Base-by-base conservation (phyloP, 306 rosid genomes). In the Alnus glutinosa region DNA sequence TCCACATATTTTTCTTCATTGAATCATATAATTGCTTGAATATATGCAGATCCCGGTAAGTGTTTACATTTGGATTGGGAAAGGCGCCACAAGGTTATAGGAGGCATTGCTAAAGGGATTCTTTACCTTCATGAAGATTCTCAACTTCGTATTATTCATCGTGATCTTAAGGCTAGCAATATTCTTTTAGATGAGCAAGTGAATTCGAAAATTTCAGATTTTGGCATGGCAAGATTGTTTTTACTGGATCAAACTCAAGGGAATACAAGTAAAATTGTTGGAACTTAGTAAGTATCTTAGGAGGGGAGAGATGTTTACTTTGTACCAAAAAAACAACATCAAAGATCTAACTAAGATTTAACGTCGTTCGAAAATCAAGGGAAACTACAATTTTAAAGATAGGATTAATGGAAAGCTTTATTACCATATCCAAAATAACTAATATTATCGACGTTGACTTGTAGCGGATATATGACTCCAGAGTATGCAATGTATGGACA, bases 41-140 rank as follows among this genome's bases (percentile, higher is more conserved):
- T 23, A 13, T 70, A 5, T 77, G 67, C 67, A 87, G 93, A 85
- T 84, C 82, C 80, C 13, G 70, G 7, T 9, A 73, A 77, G 48
- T 75, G 50, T 4, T 19, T 4, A 13, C 57, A 66, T 62, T 48
- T 90, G 55, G 42, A 83, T 72, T 86, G 90, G 91, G 1, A 54
- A 55, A 75, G 1, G 1, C 84, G 90, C 46, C 81, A 74, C 77
- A 77, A 86, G n/a, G 84, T 88, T 3, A 84, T 90, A 5, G 9
- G 0, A 30, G 88, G 90, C 5, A 80, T 88, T 71, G 82, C 83
- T 1, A 81, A 83, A 54, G 87, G 83, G 0, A 77, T 89, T 5
- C 55, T 82, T 16, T 90, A 90, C 15, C 88, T 90, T 55, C 91
- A 90, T 1, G 84, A 86, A 32, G 90, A 90, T 48, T 88, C 90